Conservation (phyloP, 2,329 filamentous ascomycete species). For the Verticillium nubilum region DNA sequence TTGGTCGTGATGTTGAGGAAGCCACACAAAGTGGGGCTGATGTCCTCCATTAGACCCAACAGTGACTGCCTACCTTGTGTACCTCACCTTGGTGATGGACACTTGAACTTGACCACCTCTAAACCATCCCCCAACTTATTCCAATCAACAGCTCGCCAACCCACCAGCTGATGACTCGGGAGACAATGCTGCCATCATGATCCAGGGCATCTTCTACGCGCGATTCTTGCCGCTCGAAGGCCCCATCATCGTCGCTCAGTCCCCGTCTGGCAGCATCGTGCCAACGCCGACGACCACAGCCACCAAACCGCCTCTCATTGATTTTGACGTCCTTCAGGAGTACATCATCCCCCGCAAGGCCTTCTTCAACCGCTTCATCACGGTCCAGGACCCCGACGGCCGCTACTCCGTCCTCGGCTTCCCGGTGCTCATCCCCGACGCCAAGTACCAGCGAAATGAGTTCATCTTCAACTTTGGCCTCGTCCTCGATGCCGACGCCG, state of each 20-base stretch:
- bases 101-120: not conserved
- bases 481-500: constrained; percentile 61
- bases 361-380: constrained; percentile 88
- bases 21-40: not conserved
- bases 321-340: constrained; percentile 80
- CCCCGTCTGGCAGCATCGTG: constrained; percentile 57
- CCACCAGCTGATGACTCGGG: not conserved
- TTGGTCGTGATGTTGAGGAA: not conserved
- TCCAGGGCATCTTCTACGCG: constrained; percentile 66
- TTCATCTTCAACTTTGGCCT: constrained; percentile 99
- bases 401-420: constrained; percentile 78
- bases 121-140: not conserved
- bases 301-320: constrained; percentile 61
- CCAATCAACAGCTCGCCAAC: not conserved
- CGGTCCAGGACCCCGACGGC: constrained; percentile 65
- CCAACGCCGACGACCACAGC: constrained; percentile 23
- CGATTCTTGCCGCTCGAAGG: constrained; percentile 64
- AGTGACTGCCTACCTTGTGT: too few relatives aligned
- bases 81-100: not conserved
- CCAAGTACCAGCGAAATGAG: constrained; percentile 83
- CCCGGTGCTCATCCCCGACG: constrained; percentile 79
- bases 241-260: constrained; percentile 58
- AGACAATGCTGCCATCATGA: constrained; percentile 38
- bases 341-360: constrained; percentile 94
- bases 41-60: not conserved